phyloP scores from a whole-genome alignment of 2,329 filamentous ascomycete genomes.

The Pseudogymnoascus sp. region DNA sequence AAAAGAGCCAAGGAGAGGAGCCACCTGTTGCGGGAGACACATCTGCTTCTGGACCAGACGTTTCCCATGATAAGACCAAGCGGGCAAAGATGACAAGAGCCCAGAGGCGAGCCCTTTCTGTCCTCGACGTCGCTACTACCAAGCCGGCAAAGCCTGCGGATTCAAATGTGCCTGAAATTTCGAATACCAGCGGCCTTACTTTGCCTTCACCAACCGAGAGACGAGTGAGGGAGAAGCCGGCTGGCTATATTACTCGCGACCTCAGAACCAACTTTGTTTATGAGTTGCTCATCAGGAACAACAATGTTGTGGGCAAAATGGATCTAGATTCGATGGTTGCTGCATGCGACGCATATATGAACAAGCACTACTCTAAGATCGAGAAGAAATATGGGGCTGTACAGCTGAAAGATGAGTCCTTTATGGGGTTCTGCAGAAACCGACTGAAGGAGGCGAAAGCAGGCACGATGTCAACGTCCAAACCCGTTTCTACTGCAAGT shows the following conservation, averaged over 20 bases:
- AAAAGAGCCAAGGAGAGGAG: background rate
- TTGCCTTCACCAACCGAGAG: background rate
- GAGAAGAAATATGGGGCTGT: constrained; percentile 3
- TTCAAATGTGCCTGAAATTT: background rate
- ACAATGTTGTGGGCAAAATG: background rate
- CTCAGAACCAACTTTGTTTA: constrained; percentile 3
- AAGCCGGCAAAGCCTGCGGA: background rate
- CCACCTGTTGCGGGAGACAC: background rate
- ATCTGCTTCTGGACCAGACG: background rate
- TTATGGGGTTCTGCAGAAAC: background rate
- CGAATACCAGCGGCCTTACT: no score
- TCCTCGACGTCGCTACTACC: background rate
- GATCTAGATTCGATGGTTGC: background rate
- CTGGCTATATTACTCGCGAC: background rate
- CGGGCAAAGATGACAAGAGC: background rate
- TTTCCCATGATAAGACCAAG: background rate
- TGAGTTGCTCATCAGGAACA: background rate
- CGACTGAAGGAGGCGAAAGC: background rate
- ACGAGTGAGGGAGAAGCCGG: background rate
- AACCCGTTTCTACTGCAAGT: background rate
- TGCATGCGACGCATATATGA: constrained; percentile 2
- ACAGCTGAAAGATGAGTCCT: background rate
- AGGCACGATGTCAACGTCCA: background rate
- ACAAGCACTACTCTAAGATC: background rate
- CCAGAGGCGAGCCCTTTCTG: background rate